Evolutionary conservation across 345 rosid species (phyloP).

Genomic region (Ceriops decandra): DNA sequence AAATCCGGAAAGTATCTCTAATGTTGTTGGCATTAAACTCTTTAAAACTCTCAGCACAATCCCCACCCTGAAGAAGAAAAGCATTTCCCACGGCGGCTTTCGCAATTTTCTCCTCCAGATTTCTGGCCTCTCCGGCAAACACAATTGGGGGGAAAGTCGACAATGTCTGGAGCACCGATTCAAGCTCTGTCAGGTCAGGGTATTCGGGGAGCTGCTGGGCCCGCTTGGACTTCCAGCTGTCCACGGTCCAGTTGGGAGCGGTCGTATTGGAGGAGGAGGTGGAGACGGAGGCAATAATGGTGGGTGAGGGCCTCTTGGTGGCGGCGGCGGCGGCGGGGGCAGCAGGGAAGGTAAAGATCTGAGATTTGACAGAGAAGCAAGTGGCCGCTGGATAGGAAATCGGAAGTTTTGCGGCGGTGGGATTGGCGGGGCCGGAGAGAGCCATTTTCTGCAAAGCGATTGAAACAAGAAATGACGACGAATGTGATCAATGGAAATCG

Average conservation of each 20-base stretch:
- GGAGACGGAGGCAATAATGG: conserved; percentile 13
- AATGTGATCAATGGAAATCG: no score
- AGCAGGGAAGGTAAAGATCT: conserved; percentile 11
- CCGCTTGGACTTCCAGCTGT: conserved; percentile 34
- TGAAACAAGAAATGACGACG: no score
- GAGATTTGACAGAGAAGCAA: conserved; percentile 1
- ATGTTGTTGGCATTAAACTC: conserved; percentile 55
- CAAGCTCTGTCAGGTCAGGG: conserved; percentile 25
- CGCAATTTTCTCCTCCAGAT: conserved; percentile 51
- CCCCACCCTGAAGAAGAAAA: conserved; percentile 63
- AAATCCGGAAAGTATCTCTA: conserved; percentile 57
- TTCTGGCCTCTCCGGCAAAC: conserved; percentile 44
- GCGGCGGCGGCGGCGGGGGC: not conserved
- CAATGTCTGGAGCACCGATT: conserved; percentile 31
- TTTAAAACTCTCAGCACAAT: conserved; percentile 66
- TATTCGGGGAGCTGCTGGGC: conserved; percentile 40
- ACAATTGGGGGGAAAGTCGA: conserved; percentile 38
- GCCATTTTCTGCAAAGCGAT: conserved; percentile 4
- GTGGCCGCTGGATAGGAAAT: conserved; percentile 7
- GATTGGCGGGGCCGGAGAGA: conserved; percentile 23
- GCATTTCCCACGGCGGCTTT: conserved; percentile 55
- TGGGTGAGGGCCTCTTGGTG: conserved; percentile 9
- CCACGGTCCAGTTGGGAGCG: conserved; percentile 28
- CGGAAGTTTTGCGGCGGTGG: conserved; percentile 14
- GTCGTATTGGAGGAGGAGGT: conserved; percentile 11